A percentile compares a stretch with the other conserved stretches of the same genome.
phyloP scores from a whole-genome alignment of 148 eudicot genomes.

The Salicornia ramosissima region DNA sequence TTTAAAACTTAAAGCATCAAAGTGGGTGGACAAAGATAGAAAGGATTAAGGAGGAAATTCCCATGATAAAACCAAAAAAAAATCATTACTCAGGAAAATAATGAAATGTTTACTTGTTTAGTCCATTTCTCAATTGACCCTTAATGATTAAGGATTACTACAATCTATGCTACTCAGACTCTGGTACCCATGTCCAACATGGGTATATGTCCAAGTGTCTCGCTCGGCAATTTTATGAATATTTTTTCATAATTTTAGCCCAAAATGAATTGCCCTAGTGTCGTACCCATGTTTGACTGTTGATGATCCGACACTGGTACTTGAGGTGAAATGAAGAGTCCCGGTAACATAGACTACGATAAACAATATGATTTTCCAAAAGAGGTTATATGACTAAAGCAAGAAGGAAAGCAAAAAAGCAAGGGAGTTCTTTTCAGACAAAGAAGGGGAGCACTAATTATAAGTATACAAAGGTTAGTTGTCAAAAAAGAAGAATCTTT shows the following conservation, averaged over 20 bases:
- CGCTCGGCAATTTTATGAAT: no score
- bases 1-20: not conserved
- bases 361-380: not conserved
- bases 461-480: slow-evolving; percentile 19
- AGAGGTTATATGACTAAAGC: slow-evolving; percentile 16
- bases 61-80: slow-evolving; percentile 10
- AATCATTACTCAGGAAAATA: slow-evolving; percentile 12
- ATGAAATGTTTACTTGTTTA: not conserved
- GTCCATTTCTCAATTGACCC: not conserved
- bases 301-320: no score
- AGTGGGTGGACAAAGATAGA: not conserved
- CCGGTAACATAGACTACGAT: no score
- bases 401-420: slow-evolving; percentile 14
- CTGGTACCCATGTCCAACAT: no score
- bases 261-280: no score
- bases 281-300: no score
- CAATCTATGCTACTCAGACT: no score
- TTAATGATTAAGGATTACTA: not conserved
- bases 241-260: no score
- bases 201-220: no score
- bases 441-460: slow-evolving; percentile 10
- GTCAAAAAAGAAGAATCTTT: slow-evolving; percentile 6
- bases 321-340: no score
- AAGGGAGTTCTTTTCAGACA: slow-evolving; percentile 12
- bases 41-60: not conserved